phyloP scores from a whole-genome alignment of 140 eudicot species.

The Oenanthe javanica region DNA sequence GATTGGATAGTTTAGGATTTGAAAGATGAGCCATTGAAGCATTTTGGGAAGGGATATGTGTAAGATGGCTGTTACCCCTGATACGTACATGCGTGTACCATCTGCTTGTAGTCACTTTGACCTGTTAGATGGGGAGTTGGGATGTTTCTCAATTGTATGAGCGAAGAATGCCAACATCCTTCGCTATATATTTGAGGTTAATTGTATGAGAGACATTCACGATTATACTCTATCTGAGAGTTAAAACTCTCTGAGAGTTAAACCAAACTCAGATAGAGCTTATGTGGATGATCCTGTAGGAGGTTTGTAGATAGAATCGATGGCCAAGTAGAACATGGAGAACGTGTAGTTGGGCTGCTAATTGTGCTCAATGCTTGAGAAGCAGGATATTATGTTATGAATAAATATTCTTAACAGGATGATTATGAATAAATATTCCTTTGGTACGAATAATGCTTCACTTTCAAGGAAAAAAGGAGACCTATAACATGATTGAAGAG shows the following conservation, averaged over 20 bases:
- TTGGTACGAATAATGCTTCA: slow-evolving; percentile 50
- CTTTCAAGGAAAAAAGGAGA: slow-evolving; percentile 44
- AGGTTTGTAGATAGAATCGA: slow-evolving; percentile 48
- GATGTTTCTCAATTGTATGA: slow-evolving; percentile 43
- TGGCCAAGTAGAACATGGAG: slow-evolving; percentile 39
- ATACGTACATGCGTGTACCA: slow-evolving; percentile 58
- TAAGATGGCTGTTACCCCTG: slow-evolving; percentile 37
- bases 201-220: slow-evolving; percentile 36
- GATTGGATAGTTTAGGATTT: slow-evolving; percentile 45
- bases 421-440: slow-evolving; percentile 48
- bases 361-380: slow-evolving; percentile 52
- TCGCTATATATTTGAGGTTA: slow-evolving; percentile 52
- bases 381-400: slow-evolving; percentile 66
- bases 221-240: slow-evolving; percentile 2
- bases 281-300: slow-evolving; percentile 66
- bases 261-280: neutral
- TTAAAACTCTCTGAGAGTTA: slow-evolving; percentile 28
- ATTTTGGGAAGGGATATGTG: slow-evolving; percentile 36
- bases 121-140: slow-evolving; percentile 40
- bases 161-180: slow-evolving; percentile 53
- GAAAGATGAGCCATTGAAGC: slow-evolving; percentile 51
- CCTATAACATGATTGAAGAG: slow-evolving; percentile 53
- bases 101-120: slow-evolving; percentile 38
- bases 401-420: slow-evolving; percentile 41
- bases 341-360: slow-evolving; percentile 44